phyloP scores from a whole-genome alignment of 2,329 filamentous ascomycete species.

The Graphilbum sp. region DNA sequence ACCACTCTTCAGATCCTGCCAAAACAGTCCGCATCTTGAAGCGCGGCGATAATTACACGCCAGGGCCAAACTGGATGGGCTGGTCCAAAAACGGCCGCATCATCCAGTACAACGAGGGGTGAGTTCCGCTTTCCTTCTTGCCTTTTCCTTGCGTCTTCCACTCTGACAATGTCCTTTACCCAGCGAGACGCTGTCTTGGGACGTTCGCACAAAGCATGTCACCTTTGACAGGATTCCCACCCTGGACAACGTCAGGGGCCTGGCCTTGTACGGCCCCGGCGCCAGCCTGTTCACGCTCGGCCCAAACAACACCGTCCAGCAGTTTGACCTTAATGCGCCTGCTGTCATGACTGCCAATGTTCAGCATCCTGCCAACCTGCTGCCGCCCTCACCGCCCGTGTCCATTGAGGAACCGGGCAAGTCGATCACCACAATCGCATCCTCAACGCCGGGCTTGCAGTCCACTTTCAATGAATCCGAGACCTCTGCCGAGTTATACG shows the following conservation, averaged over 20 bases:
- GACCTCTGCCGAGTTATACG: constrained; percentile 38
- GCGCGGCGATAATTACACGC: constrained; percentile 53
- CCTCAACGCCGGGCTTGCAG: neutral
- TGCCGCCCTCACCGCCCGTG: constrained; percentile 69
- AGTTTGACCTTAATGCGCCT: constrained; percentile 82
- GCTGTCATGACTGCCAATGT: constrained; percentile 70
- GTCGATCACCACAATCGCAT: constrained; percentile 3
- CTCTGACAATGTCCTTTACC: constrained; percentile 2
- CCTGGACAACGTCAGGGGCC: constrained; percentile 60
- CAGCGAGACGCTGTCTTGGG: constrained; percentile 87
- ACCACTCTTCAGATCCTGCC: constrained; percentile 55
- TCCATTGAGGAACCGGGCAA: constrained; percentile 57
- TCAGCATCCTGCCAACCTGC: constrained; percentile 64
- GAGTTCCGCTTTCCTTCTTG: constrained; percentile 22
- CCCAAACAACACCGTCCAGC: constrained; percentile 76
- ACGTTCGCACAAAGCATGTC: constrained; percentile 95
- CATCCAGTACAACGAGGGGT: constrained; percentile 84
- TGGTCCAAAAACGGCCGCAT: constrained; percentile 98
- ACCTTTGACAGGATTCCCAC: constrained; percentile 81
- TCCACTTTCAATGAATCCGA: constrained; percentile 29
- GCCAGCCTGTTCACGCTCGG: constrained; percentile 88
- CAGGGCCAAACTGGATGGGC: constrained; percentile 84
- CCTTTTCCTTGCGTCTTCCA: neutral
- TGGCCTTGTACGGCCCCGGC: constrained; percentile 77
- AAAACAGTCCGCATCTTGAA: constrained; percentile 82